Evolutionary conservation across 2,329 filamentous ascomycete species (phyloP).

Genomic region (Trichoderma simmonsii): DNA sequence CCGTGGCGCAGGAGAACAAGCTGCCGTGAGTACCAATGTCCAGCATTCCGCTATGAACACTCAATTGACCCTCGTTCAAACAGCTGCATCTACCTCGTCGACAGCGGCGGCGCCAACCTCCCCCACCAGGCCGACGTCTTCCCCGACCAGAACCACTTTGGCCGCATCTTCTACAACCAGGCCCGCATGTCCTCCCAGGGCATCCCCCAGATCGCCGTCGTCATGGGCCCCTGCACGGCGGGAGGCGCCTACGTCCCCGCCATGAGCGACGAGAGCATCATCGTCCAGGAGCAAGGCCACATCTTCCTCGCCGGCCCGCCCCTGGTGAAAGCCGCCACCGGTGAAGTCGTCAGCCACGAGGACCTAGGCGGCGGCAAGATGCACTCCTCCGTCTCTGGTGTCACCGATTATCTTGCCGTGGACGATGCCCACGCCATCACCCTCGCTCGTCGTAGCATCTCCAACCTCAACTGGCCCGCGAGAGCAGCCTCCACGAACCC

Average conservation of each 20-base stretch:
- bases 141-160: conserved; percentile 91
- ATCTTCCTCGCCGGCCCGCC: conserved; percentile 96
- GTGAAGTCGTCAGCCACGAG: conserved; percentile 86
- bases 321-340: conserved; percentile 92
- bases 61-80: not conserved
- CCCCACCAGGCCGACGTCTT: conserved; percentile 96
- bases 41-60: no score
- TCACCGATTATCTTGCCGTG: conserved; percentile 92
- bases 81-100: conserved; percentile 89
- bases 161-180: conserved; percentile 97
- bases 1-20: conserved; percentile 84
- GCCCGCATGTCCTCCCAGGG: conserved; percentile 85
- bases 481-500: conserved; percentile 38
- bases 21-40: conserved; percentile 47
- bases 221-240: conserved; percentile 96
- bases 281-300: conserved; percentile 91
- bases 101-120: conserved; percentile 92
- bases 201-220: conserved; percentile 89
- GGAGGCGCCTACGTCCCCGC: conserved; percentile 94
- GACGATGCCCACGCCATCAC: conserved; percentile 90
- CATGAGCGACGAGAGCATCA: conserved; percentile 97
- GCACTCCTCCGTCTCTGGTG: conserved; percentile 86
- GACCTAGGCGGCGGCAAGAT: conserved; percentile 86
- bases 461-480: conserved; percentile 84
- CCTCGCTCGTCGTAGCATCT: conserved; percentile 76